Percentiles rank a stretch among this genome's conserved stretches.
Evolutionary conservation across 1,284 basidiomycete genomes (phyloP).

Genomic region (Papiliotrema flavescens): DNA sequence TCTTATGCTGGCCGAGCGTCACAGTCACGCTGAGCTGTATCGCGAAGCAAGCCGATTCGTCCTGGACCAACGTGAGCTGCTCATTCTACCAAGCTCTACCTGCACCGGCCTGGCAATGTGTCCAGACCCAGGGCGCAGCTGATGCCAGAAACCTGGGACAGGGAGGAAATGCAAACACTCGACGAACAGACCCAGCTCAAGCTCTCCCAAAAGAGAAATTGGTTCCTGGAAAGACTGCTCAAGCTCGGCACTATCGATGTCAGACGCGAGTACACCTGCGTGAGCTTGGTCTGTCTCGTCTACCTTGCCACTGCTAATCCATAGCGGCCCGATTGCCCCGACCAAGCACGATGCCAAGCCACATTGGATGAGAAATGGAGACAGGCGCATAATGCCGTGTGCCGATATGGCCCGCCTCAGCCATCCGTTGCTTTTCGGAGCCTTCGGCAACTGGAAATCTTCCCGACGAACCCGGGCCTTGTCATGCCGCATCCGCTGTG

Average conservation of each 20-base stretch:
- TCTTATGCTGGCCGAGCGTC: conserved; percentile 80
- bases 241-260: conserved; percentile 83
- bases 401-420: conserved; percentile 67
- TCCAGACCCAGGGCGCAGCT: background rate
- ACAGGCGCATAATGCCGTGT: conserved; percentile 78
- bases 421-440: conserved; percentile 24
- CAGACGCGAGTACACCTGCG: conserved; percentile 62
- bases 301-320: conserved; percentile 6
- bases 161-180: conserved; percentile 68
- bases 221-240: conserved; percentile 89
- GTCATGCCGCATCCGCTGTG: conserved; percentile 84
- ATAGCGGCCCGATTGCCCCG: conserved; percentile 78
- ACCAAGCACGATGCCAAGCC: conserved; percentile 71
- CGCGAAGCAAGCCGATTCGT: conserved; percentile 85
- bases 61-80: conserved; percentile 65
- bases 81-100: background rate
- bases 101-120: background rate
- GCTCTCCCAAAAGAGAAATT: conserved; percentile 80
- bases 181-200: conserved; percentile 77
- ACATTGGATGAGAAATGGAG: conserved; percentile 91
- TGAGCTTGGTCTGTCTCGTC: conserved; percentile 12
- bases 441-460: conserved; percentile 48
- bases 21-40: conserved; percentile 81
- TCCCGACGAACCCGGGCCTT: conserved; percentile 81
- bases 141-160: conserved; percentile 54